Evolutionary conservation across 495 filamentous ascomycete genomes (phyloP).

Genomic region (Penicillium lividum): DNA sequence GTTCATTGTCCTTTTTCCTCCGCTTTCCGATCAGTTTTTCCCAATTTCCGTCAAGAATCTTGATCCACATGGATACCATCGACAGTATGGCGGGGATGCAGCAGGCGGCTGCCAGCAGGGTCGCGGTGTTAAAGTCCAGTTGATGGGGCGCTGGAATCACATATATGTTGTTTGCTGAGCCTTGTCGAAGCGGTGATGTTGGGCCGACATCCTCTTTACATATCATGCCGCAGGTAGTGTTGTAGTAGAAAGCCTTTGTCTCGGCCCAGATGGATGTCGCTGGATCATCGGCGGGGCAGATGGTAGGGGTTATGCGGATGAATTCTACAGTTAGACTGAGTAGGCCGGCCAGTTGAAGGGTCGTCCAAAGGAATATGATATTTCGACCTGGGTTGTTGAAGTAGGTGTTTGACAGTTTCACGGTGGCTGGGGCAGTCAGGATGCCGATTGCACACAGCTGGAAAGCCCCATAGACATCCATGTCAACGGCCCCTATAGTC

Average conservation of each 20-base stretch:
- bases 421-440: constrained; percentile 57
- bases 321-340: constrained; percentile 61
- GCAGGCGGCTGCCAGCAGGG: constrained; percentile 58
- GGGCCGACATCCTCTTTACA: constrained; percentile 45
- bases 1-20: constrained; percentile 27
- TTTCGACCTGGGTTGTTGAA: constrained; percentile 61
- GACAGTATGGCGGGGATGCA: constrained; percentile 60
- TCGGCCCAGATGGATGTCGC: constrained; percentile 35
- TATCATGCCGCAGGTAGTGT: constrained; percentile 29
- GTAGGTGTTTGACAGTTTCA: constrained; percentile 57
- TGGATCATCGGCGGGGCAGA: constrained; percentile 41
- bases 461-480: constrained; percentile 66
- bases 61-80: constrained; percentile 58
- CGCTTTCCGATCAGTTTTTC: constrained; percentile 34
- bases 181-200: constrained; percentile 48
- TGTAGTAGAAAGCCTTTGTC: constrained; percentile 33
- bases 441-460: constrained; percentile 64
- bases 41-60: constrained; percentile 60
- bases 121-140: constrained; percentile 54
- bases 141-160: constrained; percentile 53
- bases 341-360: constrained; percentile 55
- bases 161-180: constrained; percentile 53
- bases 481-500: constrained; percentile 54
- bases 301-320: constrained; percentile 43
- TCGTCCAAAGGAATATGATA: constrained; percentile 62